Evolutionary conservation across 345 rosid species (phyloP).

Genomic region (Kandelia obovata): DNA sequence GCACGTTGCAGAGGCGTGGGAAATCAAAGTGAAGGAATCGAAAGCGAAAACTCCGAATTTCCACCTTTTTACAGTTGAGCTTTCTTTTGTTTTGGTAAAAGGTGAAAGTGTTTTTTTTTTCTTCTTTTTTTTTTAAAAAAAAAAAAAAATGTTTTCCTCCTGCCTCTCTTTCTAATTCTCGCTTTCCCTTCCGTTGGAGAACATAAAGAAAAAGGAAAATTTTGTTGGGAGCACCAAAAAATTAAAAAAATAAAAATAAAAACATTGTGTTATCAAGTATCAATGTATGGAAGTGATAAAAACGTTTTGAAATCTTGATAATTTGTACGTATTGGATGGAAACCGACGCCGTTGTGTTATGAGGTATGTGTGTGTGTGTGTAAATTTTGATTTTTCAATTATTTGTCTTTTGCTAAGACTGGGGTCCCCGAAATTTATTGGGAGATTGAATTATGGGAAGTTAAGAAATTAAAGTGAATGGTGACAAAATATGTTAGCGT

Average conservation of each 20-base stretch:
- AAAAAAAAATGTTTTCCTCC: too few species aligned
- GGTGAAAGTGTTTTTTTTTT: conserved; percentile 43
- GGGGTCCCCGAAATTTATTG: conserved; percentile 18
- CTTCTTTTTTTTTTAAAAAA: not conserved
- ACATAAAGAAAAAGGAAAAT: not conserved
- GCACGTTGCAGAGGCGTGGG: conserved; percentile 18
- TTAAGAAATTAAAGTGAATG: not conserved
- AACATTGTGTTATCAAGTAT: not conserved
- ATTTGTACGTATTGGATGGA: not conserved
- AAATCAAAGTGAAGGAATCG: conserved; percentile 41
- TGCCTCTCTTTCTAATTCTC: conserved; percentile 1
- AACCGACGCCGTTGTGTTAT: conserved; percentile 10
- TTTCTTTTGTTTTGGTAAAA: conserved; percentile 48
- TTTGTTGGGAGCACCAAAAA: conserved; percentile 10
- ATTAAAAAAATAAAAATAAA: not conserved
- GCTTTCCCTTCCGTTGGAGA: conserved; percentile 25
- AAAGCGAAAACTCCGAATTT: conserved; percentile 36
- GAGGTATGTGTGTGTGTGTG: not conserved
- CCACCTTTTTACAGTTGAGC: conserved; percentile 33
- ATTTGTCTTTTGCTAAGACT: conserved; percentile 10
- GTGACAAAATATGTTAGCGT: too few species aligned
- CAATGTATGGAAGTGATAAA: not conserved
- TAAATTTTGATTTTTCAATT: not conserved
- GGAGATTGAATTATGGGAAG: conserved; percentile 8
- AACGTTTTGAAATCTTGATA: not conserved